Conservation (phyloP, 2,329 filamentous ascomycete species). For the Scleromitrula shiraiana region DNA sequence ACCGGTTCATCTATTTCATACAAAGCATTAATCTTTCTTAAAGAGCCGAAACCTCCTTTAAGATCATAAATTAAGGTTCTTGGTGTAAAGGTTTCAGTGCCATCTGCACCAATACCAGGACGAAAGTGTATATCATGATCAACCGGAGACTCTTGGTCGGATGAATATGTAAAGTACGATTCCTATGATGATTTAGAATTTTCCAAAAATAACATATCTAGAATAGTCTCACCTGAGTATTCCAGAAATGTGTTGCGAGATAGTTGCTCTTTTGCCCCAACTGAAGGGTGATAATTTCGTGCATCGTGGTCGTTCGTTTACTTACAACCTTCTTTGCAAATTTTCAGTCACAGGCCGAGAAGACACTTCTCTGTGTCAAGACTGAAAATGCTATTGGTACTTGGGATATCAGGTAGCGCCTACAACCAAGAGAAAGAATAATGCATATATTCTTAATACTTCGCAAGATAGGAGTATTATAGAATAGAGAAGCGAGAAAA, state of each 20-base stretch:
- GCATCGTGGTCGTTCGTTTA: slow-evolving; percentile 53
- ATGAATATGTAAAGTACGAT: slow-evolving; percentile 88
- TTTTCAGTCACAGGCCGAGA: neutral
- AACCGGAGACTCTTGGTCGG: slow-evolving; percentile 57
- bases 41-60: slow-evolving; percentile 84
- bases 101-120: slow-evolving; percentile 71
- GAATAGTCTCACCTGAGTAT: slow-evolving; percentile 58
- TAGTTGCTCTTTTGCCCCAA: slow-evolving; percentile 92
- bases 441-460: no score
- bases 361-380: neutral
- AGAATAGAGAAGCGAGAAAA: no score
- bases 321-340: neutral
- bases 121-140: slow-evolving; percentile 88
- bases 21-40: slow-evolving; percentile 80
- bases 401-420: no score
- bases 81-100: slow-evolving; percentile 85
- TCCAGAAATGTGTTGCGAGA: slow-evolving; percentile 95
- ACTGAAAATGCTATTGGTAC: no score
- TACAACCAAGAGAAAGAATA: no score
- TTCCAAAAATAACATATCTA: no score
- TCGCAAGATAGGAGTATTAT: no score
- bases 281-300: slow-evolving; percentile 90
- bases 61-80: slow-evolving; percentile 90
- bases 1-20: slow-evolving; percentile 44
- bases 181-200: slow-evolving; percentile 49